Percentiles rank a stretch among this genome's conserved stretches.
These are phyloP conservation scores for Planoprotostelium fungivorum DNA, from an alignment of 78 protist species.

Conservation along the genomic window DNA sequence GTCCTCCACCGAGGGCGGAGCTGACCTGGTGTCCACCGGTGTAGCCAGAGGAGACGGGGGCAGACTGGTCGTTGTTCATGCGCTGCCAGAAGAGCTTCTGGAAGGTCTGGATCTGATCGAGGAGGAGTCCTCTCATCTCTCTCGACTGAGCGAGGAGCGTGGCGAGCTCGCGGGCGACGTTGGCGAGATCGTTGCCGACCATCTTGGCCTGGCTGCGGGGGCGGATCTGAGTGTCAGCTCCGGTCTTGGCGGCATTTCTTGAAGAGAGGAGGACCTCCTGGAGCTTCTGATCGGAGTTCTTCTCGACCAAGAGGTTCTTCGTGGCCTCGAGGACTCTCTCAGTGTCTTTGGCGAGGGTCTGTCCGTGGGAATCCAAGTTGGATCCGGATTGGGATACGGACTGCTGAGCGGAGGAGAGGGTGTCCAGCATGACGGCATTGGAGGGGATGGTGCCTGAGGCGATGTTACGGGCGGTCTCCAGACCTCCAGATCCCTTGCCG, in stretches of 20 bases:
- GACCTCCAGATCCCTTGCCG: slow-evolving; percentile 1
- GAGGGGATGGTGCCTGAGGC: slow-evolving; percentile 1
- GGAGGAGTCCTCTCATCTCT: neutral
- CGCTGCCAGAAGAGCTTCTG: neutral
- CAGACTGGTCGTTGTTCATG: neutral
- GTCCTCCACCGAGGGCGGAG: neutral
- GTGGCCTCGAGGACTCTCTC: neutral
- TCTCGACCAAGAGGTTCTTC: neutral
- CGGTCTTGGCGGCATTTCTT: neutral
- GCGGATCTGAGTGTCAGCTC: neutral
- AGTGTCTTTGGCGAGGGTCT: neutral
- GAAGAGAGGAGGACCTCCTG: neutral
- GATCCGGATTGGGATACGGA: neutral
- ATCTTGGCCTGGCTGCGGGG: neutral
- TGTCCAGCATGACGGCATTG: neutral
- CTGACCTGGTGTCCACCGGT: neutral
- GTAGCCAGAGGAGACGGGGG: neutral
- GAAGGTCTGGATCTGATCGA: neutral
- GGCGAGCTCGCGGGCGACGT: neutral
- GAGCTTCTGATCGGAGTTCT: neutral
- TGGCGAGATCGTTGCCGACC: neutral
- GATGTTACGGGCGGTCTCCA: slow-evolving; percentile 1
- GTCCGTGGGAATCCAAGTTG: neutral
- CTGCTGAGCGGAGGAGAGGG: neutral
- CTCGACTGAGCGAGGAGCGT: neutral